Percentiles rank a stretch among this genome's conserved stretches.
These are phyloP conservation scores for Saccharomycopsis sp. DNA, from an alignment of 805 yeast species.

Conservation along the genomic window DNA sequence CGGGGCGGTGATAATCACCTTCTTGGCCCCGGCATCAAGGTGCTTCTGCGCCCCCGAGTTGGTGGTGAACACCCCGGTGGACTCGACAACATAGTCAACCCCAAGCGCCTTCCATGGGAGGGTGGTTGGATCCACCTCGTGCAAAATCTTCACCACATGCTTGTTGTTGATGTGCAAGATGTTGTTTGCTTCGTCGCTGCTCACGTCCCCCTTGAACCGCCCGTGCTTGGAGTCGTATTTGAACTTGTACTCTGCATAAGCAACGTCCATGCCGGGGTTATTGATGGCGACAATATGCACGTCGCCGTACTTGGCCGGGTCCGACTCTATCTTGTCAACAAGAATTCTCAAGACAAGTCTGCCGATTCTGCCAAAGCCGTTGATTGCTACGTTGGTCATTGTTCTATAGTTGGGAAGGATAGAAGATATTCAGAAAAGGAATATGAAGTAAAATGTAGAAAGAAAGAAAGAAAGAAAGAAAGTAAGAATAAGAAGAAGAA, in stretches of 20 bases:
- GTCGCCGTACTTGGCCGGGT: conserved; percentile 24
- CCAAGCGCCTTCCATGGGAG: conserved; percentile 84
- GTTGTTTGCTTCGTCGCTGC: conserved; percentile 37
- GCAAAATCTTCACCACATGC: conserved; percentile 34
- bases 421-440: too few relatives aligned
- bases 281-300: conserved; percentile 57
- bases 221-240: conserved; percentile 71
- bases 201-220: conserved; percentile 49
- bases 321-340: conserved; percentile 35
- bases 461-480: too few relatives aligned
- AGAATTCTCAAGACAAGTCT: conserved; percentile 61
- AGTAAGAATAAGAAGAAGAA: too few relatives aligned
- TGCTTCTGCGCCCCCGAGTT: conserved; percentile 75
- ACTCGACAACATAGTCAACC: conserved; percentile 83
- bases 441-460: too few relatives aligned
- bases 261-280: conserved; percentile 61
- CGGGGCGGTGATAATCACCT: conserved; percentile 91
- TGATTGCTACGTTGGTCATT: conserved; percentile 55
- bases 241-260: conserved; percentile 67
- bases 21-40: conserved; percentile 86
- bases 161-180: conserved; percentile 46
- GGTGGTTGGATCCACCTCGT: conserved; percentile 76
- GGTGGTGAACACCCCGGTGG: conserved; percentile 91
- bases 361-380: conserved; percentile 70
- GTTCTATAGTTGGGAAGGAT: too few relatives aligned